Base-by-base conservation (phyloP, 306 rosid species). In the Vicia villosa region DNA sequence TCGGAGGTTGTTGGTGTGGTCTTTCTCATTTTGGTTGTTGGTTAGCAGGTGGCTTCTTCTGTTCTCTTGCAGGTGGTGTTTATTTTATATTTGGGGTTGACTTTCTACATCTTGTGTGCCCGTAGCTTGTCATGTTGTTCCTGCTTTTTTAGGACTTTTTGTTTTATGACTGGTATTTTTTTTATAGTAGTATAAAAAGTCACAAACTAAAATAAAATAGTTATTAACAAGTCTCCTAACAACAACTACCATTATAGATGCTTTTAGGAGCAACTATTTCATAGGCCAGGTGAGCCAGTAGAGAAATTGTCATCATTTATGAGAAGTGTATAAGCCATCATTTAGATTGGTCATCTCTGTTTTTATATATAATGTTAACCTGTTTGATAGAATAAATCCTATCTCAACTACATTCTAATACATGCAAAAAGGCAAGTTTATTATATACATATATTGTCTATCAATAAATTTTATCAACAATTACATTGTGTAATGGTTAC, bases 401-500 rank as follows among this genome's bases (percentile, higher is more conserved):
- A 64, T 24, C 37, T 64, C 6, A 16, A 66, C 74, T 66, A 21
- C 16, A 17, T 68, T 55, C 38, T 14, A 60, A 40, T 60, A 62
- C 52, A 50, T 24, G 36, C 59, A 69, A 41, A 36, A 63, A 10
- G 26, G 13, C 36, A 47, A 38, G 56, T 63, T 34, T 21, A 22
- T 1, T 34, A 34, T 34, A 34, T 26, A 43, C 22, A 55, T 28
- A 71, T 42, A 24, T 49, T 65, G 20, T 58, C 64, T 74, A 66
- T 32, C 20, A 6, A 40, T 63, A 64, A 46, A 61, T 26, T 41
- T 50, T 64, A 49, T 36, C 65, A 26, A 65, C 60, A 74, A 57
- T 75, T 61, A 66, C 80, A 63, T 7, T 26, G 56, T 20, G 49
- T 17, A 54, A 70, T 75, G 74, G 55, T 62, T 59, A 50, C 22